Evolutionary conservation across 2,329 filamentous ascomycete genomes (phyloP).

Genomic region (Cladophialophora yegresii): DNA sequence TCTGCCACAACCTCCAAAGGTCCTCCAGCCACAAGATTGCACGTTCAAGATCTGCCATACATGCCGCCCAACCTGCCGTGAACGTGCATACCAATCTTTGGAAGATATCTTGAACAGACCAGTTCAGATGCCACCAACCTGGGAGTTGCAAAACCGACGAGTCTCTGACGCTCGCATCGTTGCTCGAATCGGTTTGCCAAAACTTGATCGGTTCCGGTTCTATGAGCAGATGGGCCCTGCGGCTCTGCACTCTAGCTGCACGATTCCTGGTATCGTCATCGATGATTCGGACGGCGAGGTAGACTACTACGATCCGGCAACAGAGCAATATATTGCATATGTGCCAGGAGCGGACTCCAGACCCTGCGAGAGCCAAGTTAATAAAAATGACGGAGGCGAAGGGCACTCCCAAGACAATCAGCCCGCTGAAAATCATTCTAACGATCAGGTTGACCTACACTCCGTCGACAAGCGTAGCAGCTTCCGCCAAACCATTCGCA

Average conservation of each 20-base stretch:
- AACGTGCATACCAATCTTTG: slow-evolving; percentile 38
- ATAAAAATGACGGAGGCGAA: neutral
- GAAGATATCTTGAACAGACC: slow-evolving; percentile 46
- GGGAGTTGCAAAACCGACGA: slow-evolving; percentile 40
- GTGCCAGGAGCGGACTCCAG: slow-evolving; percentile 1
- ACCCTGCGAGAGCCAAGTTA: neutral
- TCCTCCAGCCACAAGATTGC: slow-evolving; percentile 40
- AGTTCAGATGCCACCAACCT: slow-evolving; percentile 36
- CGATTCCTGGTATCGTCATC: slow-evolving; percentile 7
- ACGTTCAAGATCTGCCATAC: slow-evolving; percentile 51
- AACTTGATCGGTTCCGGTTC: slow-evolving; percentile 3
- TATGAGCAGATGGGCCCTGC: slow-evolving; percentile 12
- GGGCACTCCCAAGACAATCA: neutral
- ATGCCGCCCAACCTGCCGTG: slow-evolving; percentile 53
- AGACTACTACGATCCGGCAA: neutral
- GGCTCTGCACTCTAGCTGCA: slow-evolving; percentile 13
- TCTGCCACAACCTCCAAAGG: neutral
- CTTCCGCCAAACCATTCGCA: slow-evolving; percentile 29
- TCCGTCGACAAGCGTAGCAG: slow-evolving; percentile 26
- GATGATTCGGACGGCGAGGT: neutral
- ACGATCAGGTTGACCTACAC: slow-evolving; percentile 6
- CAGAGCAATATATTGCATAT: neutral
- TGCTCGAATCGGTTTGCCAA: slow-evolving; percentile 25
- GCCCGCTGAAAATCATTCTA: neutral
- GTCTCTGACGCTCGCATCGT: slow-evolving; percentile 38